phyloP scores from a whole-genome alignment of 2,329 filamentous ascomycete species.

The Balansia obtecta region DNA sequence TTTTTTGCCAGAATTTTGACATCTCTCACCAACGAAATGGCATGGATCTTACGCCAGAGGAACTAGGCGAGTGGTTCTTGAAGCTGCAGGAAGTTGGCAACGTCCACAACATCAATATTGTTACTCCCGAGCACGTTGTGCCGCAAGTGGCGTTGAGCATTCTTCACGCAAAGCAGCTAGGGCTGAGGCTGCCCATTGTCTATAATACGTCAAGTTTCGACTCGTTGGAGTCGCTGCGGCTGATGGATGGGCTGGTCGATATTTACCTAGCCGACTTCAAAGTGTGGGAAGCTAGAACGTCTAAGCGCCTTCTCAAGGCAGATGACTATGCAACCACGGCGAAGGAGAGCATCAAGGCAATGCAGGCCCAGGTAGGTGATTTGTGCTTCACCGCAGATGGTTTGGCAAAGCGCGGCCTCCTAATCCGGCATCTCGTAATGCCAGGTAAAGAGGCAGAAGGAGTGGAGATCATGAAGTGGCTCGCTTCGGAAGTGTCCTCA shows the following conservation, averaged over 20 bases:
- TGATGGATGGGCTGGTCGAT: slow-evolving; percentile 70
- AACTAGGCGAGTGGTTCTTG: slow-evolving; percentile 70
- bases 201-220: slow-evolving; percentile 83
- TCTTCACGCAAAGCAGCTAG: slow-evolving; percentile 57
- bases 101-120: slow-evolving; percentile 83
- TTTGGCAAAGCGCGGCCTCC: slow-evolving; percentile 63
- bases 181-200: slow-evolving; percentile 60
- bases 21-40: slow-evolving; percentile 75
- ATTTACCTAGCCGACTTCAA: slow-evolving; percentile 89
- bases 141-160: slow-evolving; percentile 71
- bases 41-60: slow-evolving; percentile 65
- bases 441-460: slow-evolving; percentile 66
- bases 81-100: slow-evolving; percentile 69
- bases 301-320: slow-evolving; percentile 62
- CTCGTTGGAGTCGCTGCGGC: slow-evolving; percentile 54
- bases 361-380: slow-evolving; percentile 74
- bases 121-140: slow-evolving; percentile 79
- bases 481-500: slow-evolving; percentile 58
- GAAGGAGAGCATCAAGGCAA: slow-evolving; percentile 64
- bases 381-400: slow-evolving; percentile 72
- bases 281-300: slow-evolving; percentile 56
- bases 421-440: slow-evolving; percentile 77
- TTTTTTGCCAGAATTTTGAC: slow-evolving; percentile 73
- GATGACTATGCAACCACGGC: slow-evolving; percentile 63
- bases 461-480: slow-evolving; percentile 60